phyloP scores from a whole-genome alignment of 2,329 filamentous ascomycete species.

The Apiospora hydei region DNA sequence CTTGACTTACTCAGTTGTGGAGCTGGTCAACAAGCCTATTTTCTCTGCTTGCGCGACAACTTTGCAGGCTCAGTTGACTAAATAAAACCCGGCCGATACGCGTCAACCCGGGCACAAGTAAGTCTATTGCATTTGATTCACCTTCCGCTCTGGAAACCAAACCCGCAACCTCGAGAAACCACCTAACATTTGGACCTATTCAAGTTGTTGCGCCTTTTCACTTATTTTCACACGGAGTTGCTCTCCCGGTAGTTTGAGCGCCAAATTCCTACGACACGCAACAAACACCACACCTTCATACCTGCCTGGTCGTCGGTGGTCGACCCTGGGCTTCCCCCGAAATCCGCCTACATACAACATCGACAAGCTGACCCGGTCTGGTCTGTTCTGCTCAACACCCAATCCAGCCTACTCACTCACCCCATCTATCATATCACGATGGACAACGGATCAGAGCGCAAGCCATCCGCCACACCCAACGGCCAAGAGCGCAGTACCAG shows the following conservation, averaged over 20 bases:
- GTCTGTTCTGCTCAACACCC: background rate
- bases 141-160: background rate
- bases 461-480: background rate
- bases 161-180: background rate
- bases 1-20: slow-evolving; percentile 8
- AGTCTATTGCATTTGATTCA: background rate
- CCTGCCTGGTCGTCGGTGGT: slow-evolving; percentile 4
- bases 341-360: background rate
- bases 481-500: slow-evolving; percentile 10
- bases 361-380: background rate
- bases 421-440: background rate
- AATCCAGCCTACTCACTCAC: background rate
- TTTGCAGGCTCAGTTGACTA: background rate
- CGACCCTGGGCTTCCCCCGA: slow-evolving; percentile 7
- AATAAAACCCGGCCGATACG: background rate
- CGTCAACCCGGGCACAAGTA: background rate
- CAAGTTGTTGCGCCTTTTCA: background rate
- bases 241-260: background rate
- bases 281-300: background rate
- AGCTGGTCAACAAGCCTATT: slow-evolving; percentile 16
- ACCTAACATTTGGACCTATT: background rate
- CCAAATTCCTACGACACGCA: background rate
- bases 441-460: slow-evolving; percentile 14
- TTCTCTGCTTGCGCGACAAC: slow-evolving; percentile 3
- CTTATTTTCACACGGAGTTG: background rate